Percentiles rank a stretch among this genome's conserved stretches.
Conservation (phyloP, 2,329 filamentous ascomycete genomes). For the Akanthomyces lecanii region DNA sequence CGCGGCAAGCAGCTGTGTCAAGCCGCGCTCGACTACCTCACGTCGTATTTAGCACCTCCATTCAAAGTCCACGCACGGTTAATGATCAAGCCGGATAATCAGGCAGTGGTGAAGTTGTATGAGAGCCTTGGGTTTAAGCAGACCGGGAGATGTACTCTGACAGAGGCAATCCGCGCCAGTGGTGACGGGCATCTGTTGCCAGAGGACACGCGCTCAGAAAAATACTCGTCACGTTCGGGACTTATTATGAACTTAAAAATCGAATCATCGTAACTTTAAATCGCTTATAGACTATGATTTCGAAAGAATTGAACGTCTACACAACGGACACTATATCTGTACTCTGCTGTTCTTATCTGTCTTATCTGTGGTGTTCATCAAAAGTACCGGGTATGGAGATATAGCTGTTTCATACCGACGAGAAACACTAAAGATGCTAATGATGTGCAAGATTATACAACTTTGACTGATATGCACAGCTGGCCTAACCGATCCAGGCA, state of each 20-base stretch:
- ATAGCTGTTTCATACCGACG: no score
- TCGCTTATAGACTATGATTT: no score
- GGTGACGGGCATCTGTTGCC: not conserved
- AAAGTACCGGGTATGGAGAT: no score
- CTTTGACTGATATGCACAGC: no score
- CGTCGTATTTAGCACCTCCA: not conserved
- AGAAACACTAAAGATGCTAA: no score
- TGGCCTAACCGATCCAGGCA: no score
- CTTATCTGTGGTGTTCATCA: no score
- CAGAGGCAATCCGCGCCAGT: not conserved
- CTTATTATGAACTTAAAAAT: constrained; percentile 4
- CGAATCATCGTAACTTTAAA: no score
- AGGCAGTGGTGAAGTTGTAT: not conserved
- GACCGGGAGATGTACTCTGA: not conserved
- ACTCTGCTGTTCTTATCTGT: no score
- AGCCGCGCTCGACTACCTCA: constrained; percentile 17
- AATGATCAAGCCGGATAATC: not conserved
- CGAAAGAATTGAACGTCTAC: no score
- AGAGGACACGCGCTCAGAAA: not conserved
- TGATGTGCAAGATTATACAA: no score
- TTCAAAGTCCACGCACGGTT: not conserved
- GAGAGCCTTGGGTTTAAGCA: not conserved
- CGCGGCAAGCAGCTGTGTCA: constrained; percentile 17
- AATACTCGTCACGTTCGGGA: not conserved
- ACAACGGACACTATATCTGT: no score